Conservation (phyloP, 208 protist genomes). For the Trypanosoma lewisi region DNA sequence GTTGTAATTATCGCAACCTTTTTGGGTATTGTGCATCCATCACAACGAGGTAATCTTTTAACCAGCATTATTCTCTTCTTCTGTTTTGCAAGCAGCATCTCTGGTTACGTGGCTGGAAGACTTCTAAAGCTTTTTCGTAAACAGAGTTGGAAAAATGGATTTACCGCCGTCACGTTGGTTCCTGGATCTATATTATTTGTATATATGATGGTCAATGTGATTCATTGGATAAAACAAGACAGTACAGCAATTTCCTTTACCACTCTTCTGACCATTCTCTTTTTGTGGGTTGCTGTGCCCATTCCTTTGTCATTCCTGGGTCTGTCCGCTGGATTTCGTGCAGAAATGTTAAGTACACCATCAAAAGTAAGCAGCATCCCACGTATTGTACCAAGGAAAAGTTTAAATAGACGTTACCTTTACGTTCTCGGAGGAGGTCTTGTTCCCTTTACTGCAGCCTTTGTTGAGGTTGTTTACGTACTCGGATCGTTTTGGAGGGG, state of each 20-base stretch:
- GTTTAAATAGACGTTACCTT: constrained; percentile 33
- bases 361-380: constrained; percentile 93
- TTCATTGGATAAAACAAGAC: constrained; percentile 59
- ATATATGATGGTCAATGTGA: constrained; percentile 66
- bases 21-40: constrained; percentile 87
- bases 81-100: constrained; percentile 55
- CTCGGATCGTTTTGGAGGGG: constrained; percentile 91
- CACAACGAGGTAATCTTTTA: constrained; percentile 90
- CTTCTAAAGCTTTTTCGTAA: constrained; percentile 87
- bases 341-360: constrained; percentile 54
- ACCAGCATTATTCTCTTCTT: constrained; percentile 73
- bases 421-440: constrained; percentile 45
- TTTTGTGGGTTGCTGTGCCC: constrained; percentile 89
- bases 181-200: constrained; percentile 34
- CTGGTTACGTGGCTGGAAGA: constrained; percentile 87
- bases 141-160: constrained; percentile 77
- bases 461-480: constrained; percentile 97
- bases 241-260: constrained; percentile 65
- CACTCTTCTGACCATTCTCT: constrained; percentile 43
- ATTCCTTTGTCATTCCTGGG: constrained; percentile 93
- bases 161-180: constrained; percentile 54
- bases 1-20: constrained; percentile 73
- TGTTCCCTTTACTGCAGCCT: constrained; percentile 96
- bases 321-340: constrained; percentile 89
- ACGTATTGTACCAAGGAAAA: constrained; percentile 88